Conservation (phyloP, 495 filamentous ascomycete species). For the Cenococcum geophilum region DNA sequence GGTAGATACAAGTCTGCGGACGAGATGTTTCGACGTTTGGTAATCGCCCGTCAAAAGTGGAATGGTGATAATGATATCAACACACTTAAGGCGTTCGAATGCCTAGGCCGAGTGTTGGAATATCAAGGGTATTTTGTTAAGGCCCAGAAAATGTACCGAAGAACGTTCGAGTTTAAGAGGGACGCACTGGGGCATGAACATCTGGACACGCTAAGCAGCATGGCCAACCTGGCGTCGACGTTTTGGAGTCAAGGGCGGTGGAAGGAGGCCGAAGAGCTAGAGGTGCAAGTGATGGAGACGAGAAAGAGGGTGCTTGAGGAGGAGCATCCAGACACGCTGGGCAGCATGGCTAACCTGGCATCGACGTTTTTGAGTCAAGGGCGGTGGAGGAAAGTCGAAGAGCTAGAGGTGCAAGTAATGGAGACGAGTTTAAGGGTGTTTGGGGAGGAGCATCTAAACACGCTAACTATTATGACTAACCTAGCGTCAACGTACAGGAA, state of each 20-base stretch:
- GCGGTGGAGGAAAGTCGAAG: slow-evolving; percentile 10
- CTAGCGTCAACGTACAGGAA: too few species aligned
- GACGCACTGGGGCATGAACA: slow-evolving; percentile 15
- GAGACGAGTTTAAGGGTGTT: too few species aligned
- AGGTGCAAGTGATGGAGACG: too few species aligned
- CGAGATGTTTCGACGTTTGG: slow-evolving; percentile 16
- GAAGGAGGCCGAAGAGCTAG: too few species aligned
- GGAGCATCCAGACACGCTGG: too few species aligned
- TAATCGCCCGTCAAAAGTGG: slow-evolving; percentile 8
- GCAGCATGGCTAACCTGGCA: too few species aligned
- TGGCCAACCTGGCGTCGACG: too few species aligned
- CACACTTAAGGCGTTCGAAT: slow-evolving; percentile 17
- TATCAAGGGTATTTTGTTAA: slow-evolving; percentile 15
- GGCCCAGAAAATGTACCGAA: slow-evolving; percentile 17
- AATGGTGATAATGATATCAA: slow-evolving; percentile 10
- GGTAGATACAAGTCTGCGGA: slow-evolving; percentile 26
- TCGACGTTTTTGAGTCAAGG: slow-evolving; percentile 6
- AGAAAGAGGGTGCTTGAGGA: too few species aligned
- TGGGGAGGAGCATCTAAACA: too few species aligned
- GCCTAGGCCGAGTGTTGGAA: slow-evolving; percentile 16
- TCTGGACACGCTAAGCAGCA: slow-evolving; percentile 19
- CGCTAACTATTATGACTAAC: too few species aligned
- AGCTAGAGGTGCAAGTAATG: too few species aligned
- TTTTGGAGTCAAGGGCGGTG: too few species aligned
- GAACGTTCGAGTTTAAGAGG: slow-evolving; percentile 12